Percentiles rank a stretch among this genome's conserved stretches.
Conservation (phyloP, 768 basidiomycete genomes). For the Cyclocybe cylindracea region DNA sequence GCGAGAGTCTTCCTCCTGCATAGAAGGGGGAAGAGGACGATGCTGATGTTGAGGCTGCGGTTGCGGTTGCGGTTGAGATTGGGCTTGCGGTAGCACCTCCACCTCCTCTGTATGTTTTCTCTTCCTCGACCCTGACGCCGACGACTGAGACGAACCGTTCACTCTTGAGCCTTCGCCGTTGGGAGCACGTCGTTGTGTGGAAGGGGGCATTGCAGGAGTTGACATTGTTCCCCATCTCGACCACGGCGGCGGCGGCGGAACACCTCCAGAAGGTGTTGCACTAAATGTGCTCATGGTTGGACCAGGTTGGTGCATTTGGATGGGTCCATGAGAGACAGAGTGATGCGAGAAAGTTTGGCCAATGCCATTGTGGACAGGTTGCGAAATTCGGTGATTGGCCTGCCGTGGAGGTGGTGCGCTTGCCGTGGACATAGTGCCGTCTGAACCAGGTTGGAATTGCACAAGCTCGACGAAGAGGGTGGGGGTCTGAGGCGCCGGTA, state of each 20-base stretch:
- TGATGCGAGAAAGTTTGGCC: constrained; percentile 8
- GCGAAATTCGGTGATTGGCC: constrained; percentile 18
- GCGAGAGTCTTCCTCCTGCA: constrained; percentile 22
- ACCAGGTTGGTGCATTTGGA: constrained; percentile 18
- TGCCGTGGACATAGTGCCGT: constrained; percentile 28
- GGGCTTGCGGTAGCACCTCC: constrained; percentile 4
- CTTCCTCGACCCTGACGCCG: constrained; percentile 41
- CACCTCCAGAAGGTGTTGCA: constrained; percentile 10
- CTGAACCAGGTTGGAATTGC: constrained; percentile 55
- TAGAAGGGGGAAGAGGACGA: constrained; percentile 5
- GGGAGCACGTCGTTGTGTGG: constrained; percentile 40
- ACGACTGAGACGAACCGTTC: constrained; percentile 35
- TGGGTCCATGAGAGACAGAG: constrained; percentile 6
- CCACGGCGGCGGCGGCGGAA: constrained; percentile 43
- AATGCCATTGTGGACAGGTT: constrained; percentile 7
- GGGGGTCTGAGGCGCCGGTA: constrained; percentile 61
- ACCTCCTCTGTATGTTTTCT: constrained; percentile 45
- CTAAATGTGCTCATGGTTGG: constrained; percentile 16
- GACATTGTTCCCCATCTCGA: constrained; percentile 49
- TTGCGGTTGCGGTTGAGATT: constrained; percentile 19
- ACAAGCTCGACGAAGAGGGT: constrained; percentile 79
- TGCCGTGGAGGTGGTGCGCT: constrained; percentile 21
- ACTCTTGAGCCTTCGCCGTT: constrained; percentile 32
- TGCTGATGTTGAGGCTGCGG: constrained; percentile 20
- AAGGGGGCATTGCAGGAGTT: constrained; percentile 46